phyloP scores from a whole-genome alignment of 169 alveolate genomes.

The Eimeria sp. region DNA sequence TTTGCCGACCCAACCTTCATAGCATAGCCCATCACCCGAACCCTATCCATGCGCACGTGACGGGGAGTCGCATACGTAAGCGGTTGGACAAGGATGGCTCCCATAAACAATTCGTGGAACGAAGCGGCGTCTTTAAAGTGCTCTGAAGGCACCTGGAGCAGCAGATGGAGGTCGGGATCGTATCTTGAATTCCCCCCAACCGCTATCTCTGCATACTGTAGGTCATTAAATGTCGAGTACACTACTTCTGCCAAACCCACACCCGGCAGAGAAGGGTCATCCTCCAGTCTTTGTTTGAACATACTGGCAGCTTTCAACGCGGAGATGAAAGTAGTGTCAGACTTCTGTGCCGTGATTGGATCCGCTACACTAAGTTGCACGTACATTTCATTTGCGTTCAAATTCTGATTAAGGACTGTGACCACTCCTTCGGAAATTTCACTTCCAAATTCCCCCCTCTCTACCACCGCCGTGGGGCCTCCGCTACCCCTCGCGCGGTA shows the following conservation, averaged over 20 bases:
- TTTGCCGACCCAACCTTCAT: slow-evolving; percentile 52
- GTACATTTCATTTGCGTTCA: slow-evolving; percentile 78
- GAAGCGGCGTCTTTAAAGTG: slow-evolving; percentile 62
- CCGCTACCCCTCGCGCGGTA: slow-evolving; percentile 76
- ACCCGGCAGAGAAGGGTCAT: slow-evolving; percentile 81
- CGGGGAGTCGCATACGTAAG: slow-evolving; percentile 61
- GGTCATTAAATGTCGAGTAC: slow-evolving; percentile 78
- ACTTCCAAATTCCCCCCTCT: slow-evolving; percentile 77
- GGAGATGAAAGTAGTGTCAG: slow-evolving; percentile 35
- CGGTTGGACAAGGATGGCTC: slow-evolving; percentile 67
- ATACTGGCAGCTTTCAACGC: slow-evolving; percentile 78
- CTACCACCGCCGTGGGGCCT: slow-evolving; percentile 71
- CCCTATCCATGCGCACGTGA: slow-evolving; percentile 67
- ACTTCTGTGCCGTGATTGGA: slow-evolving; percentile 55
- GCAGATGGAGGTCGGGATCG: slow-evolving; percentile 63
- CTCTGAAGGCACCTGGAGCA: slow-evolving; percentile 67
- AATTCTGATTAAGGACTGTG: slow-evolving; percentile 48
- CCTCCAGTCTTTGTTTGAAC: slow-evolving; percentile 75
- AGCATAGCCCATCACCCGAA: slow-evolving; percentile 77
- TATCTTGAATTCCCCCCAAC: slow-evolving; percentile 44
- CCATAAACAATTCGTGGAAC: slow-evolving; percentile 65
- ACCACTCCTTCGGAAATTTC: slow-evolving; percentile 63
- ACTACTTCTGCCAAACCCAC: slow-evolving; percentile 81
- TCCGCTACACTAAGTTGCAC: slow-evolving; percentile 79
- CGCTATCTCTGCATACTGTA: slow-evolving; percentile 58